These are phyloP conservation scores for Heteromeles arbutifolia DNA, from an alignment of 306 rosid genomes.

Conservation along the genomic window DNA sequence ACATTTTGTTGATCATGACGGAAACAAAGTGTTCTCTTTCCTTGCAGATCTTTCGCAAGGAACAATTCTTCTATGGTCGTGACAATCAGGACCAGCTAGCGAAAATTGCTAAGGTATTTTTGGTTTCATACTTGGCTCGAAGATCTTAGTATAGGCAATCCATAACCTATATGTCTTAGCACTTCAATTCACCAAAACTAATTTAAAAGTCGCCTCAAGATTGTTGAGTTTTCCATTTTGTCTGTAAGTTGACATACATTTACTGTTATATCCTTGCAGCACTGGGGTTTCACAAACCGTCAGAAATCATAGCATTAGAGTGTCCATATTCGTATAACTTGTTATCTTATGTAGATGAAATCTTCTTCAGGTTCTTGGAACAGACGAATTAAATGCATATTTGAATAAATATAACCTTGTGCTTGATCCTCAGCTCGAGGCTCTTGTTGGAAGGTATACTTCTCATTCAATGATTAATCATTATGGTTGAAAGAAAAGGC, in stretches of 20 bases:
- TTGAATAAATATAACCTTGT: slow-evolving; percentile 38
- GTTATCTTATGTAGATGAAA: neutral
- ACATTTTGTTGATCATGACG: neutral
- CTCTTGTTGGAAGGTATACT: slow-evolving; percentile 43
- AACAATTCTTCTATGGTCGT: slow-evolving; percentile 29
- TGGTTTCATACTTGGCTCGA: neutral
- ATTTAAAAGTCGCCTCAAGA: neutral
- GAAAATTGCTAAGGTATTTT: slow-evolving; percentile 40
- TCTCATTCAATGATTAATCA: neutral
- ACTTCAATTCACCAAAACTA: neutral
- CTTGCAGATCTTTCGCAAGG: slow-evolving; percentile 41
- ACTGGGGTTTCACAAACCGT: neutral
- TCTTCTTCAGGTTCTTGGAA: slow-evolving; percentile 41
- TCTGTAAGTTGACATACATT: neutral
- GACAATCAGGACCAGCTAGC: slow-evolving; percentile 39
- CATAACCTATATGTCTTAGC: neutral
- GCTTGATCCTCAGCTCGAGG: slow-evolving; percentile 47
- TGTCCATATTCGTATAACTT: neutral
- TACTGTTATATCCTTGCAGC: neutral
- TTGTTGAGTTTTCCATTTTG: neutral
- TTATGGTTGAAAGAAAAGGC: neutral
- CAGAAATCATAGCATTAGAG: neutral
- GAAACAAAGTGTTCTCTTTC: neutral
- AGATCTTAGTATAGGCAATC: neutral
- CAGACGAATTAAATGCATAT: slow-evolving; percentile 39